phyloP scores from a whole-genome alignment of 1,139 yeast genomes.

The Geotrichum restrictum region DNA sequence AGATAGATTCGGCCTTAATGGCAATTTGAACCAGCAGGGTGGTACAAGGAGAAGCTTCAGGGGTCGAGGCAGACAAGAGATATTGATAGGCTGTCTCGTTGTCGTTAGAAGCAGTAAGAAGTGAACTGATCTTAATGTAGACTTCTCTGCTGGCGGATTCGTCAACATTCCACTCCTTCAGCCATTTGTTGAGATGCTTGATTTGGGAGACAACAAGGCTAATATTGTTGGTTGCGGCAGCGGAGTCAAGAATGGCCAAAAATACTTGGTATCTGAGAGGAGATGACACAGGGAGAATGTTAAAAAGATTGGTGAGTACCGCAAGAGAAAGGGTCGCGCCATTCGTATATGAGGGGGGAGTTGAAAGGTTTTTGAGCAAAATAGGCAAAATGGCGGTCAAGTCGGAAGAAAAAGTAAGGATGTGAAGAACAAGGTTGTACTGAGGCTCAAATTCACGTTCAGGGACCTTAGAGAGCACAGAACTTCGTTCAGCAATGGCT shows the following conservation, averaged over 20 bases:
- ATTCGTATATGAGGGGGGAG: conserved; percentile 31
- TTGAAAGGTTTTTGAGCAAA: conserved; percentile 35
- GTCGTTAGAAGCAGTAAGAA: conserved; percentile 29
- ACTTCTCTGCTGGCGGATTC: conserved; percentile 33
- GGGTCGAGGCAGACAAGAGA: conserved; percentile 34
- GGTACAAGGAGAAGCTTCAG: conserved; percentile 28
- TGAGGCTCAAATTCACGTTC: conserved; percentile 44
- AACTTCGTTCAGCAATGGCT: conserved; percentile 36
- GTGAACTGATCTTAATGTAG: conserved; percentile 33
- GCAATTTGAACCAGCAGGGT: conserved; percentile 32
- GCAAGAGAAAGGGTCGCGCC: conserved; percentile 37
- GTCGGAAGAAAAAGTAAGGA: conserved; percentile 38
- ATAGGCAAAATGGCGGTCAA: conserved; percentile 36
- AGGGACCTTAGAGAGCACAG: conserved; percentile 36
- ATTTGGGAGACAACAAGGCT: conserved; percentile 41
- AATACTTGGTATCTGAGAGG: conserved; percentile 38
- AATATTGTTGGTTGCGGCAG: conserved; percentile 36
- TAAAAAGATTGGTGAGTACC: conserved; percentile 44
- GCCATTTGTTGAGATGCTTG: conserved; percentile 40
- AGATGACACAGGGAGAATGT: conserved; percentile 38
- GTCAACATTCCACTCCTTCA: conserved; percentile 38
- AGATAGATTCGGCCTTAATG: conserved; percentile 31
- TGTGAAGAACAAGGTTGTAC: conserved; percentile 41
- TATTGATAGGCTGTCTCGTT: conserved; percentile 32
- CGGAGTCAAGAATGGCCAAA: conserved; percentile 36